Evolutionary conservation across 1,284 basidiomycete genomes (phyloP).

Genomic region (Fomitopsis betulina): DNA sequence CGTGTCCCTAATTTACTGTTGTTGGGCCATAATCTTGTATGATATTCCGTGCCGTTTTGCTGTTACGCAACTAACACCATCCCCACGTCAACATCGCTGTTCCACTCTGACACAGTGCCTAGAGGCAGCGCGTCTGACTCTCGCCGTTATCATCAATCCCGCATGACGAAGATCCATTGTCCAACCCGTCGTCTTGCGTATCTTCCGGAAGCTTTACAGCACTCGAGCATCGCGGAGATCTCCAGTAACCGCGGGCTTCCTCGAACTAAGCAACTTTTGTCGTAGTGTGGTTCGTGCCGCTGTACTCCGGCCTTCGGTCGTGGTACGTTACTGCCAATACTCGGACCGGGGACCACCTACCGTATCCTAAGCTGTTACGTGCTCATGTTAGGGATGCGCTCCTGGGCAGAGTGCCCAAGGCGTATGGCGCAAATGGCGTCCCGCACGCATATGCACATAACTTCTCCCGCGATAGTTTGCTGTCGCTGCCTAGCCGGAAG

Average conservation of each 20-base stretch:
- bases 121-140: too few relatives aligned
- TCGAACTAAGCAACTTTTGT: conserved; percentile 1
- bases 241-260: background rate
- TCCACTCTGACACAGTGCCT: too few relatives aligned
- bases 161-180: background rate
- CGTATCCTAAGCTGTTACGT: background rate
- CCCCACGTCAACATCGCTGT: background rate
- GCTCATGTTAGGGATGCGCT: background rate
- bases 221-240: conserved; percentile 1
- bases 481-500: background rate
- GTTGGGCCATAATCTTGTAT: background rate
- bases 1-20: background rate
- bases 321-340: background rate
- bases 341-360: background rate
- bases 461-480: conserved; percentile 2
- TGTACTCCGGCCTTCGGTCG: background rate
- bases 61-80: background rate
- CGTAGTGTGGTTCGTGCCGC: background rate
- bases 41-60: background rate
- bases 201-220: background rate
- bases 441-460: background rate
- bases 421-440: background rate
- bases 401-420: background rate
- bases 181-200: background rate
- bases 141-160: background rate